Conservation (phyloP, 1,284 basidiomycete species). For the Termitomyces sp. region DNA sequence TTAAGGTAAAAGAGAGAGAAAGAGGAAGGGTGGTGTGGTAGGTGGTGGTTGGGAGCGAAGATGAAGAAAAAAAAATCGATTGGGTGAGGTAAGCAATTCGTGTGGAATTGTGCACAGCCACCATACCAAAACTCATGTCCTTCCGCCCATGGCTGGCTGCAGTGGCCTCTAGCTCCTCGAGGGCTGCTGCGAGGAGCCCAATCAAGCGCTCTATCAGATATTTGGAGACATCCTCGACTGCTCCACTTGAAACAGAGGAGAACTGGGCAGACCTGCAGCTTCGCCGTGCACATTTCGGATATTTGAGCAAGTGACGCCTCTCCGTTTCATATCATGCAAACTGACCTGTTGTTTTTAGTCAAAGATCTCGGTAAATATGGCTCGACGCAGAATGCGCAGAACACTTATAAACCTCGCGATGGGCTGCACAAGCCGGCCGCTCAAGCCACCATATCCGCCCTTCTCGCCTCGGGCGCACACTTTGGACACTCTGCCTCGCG, state of each 20-base stretch:
- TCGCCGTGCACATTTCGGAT: constrained; percentile 47
- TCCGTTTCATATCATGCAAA: constrained; percentile 5
- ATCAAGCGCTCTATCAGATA: constrained; percentile 16
- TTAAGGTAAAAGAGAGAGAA: constrained; percentile 31
- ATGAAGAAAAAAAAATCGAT: constrained; percentile 36
- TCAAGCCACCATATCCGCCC: constrained; percentile 79
- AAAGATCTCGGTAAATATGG: constrained; percentile 68
- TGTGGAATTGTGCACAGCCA: constrained; percentile 44
- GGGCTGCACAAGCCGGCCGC: constrained; percentile 61
- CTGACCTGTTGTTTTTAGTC: constrained; percentile 36
- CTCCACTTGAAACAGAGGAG: constrained; percentile 39
- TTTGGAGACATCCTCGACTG: constrained; percentile 21
- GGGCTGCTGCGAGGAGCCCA: constrained; percentile 20
- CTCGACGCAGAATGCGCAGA: constrained; percentile 70
- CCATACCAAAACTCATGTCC: constrained; percentile 27
- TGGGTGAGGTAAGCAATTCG: constrained; percentile 38
- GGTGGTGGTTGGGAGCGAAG: constrained; percentile 29
- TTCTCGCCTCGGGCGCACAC: constrained; percentile 91
- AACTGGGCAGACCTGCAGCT: constrained; percentile 65
- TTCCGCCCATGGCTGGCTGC: constrained; percentile 38
- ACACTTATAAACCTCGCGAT: constrained; percentile 73
- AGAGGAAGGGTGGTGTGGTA: constrained; percentile 21
- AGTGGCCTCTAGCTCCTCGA: constrained; percentile 29
- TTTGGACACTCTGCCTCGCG: constrained; percentile 84
- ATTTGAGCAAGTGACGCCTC: constrained; percentile 41